Evolutionary conservation across 164 flowering plant species (phyloP), one percentile per base, ranked within the genome.

Genomic region (Cinnamomum micranthum): DNA sequence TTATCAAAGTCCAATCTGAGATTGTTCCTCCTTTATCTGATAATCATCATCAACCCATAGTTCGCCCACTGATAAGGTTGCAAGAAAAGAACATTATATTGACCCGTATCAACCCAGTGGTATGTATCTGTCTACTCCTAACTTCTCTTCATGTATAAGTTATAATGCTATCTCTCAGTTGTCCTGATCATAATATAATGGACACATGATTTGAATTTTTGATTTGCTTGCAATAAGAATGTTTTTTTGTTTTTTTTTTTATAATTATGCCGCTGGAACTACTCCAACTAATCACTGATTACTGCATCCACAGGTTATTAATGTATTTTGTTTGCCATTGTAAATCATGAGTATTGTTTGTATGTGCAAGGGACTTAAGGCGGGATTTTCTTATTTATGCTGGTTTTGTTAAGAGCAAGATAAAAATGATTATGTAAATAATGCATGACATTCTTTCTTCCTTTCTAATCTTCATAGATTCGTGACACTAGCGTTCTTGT

Each of bases 401-500:
- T 25, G 58, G 28, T 59, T 27, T 77, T 47, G 27, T 63, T 33
- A 65, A 65, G 41, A 50, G 7, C 23, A n/a, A 35, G 23, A 50
- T 67, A 67, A 58, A 20, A 35, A 68, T n/a, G 27, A 25, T 24
- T 74, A 25, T 65, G 23, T 69, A 19, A 64, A 23, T 65, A 28
- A 71, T 72, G 23, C 50, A 23, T 27, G 67, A 76, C 70, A 65
- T 66, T 83, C 24, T 65, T 13, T 76, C 33, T 70, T 20, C 60
- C 5, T 41, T 41, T 6, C 9, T 55, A 55, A 55, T 55, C 20
- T 55, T 63, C 74, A 6, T 77, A 96, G 99, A 88, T 92, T 77
- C 98, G 99, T 80, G 99, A 96, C 82, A 96, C 99, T n/a, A 96
- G 99, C 83, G 99, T 96, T 77, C 99, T 96, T 85, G 99, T 96